phyloP scores from a whole-genome alignment of 2,329 filamentous ascomycete species.

The Pseudogymnoascus pannorum region DNA sequence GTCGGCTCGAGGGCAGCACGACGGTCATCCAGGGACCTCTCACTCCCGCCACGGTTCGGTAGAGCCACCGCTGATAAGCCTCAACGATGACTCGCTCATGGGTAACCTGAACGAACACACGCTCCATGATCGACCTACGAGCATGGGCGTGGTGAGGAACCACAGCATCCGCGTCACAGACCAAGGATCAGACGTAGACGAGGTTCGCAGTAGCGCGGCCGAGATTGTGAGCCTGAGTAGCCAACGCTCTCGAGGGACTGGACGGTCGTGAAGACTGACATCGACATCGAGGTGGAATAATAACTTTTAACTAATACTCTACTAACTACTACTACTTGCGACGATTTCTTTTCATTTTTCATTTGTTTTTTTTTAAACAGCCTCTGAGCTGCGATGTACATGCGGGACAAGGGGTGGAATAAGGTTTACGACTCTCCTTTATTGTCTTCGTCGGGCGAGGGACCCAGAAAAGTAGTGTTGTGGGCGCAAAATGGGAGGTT shows the following conservation, averaged over 20 bases:
- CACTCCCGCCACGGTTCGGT: background rate
- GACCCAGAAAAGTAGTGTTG: background rate
- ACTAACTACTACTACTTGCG: background rate
- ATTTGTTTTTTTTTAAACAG: background rate
- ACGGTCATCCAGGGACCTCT: background rate
- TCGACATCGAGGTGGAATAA: background rate
- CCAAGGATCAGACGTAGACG: background rate
- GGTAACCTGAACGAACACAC: slow-evolving; percentile 19
- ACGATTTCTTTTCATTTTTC: background rate
- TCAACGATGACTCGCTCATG: slow-evolving; percentile 1
- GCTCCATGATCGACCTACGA: slow-evolving; percentile 43
- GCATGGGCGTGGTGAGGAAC: slow-evolving; percentile 50
- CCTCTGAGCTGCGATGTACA: background rate
- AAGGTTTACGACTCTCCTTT: slow-evolving; percentile 1
- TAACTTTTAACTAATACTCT: background rate
- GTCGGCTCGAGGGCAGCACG: background rate
- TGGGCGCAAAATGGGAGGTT: background rate
- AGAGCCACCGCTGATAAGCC: background rate
- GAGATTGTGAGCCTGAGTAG: slow-evolving; percentile 1
- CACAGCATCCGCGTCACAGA: slow-evolving; percentile 40
- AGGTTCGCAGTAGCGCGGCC: background rate
- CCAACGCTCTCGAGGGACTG: background rate
- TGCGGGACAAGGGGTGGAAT: background rate
- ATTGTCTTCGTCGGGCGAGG: background rate
- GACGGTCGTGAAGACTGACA: background rate